Evolutionary conservation across 768 basidiomycete species (phyloP), one percentile per base, ranked within the genome.

Genomic region (Hygrophoropsis aurantiaca): DNA sequence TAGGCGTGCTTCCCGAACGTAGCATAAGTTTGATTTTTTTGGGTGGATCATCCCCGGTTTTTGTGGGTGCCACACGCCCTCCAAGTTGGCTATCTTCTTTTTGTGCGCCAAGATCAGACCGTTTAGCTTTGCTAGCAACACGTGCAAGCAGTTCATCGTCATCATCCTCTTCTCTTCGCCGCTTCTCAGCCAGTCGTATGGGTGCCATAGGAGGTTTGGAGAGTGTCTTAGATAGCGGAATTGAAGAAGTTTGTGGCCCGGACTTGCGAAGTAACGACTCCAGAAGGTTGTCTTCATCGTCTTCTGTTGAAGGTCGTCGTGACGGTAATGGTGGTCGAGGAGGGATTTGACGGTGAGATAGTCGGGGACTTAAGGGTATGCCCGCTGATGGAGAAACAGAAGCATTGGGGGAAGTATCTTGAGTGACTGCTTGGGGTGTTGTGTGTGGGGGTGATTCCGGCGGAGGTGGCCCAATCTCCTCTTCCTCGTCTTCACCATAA

Each of bases 21-120:
- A 90, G 74, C 66, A 80, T 85, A 50, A 91, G 71, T 68, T 87
- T 89, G 59, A 91, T 78, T 63, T 87, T 88, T 67, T 84, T 87
- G 43, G 72, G 73, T 33, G 78, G 79, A 24, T 66, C 69, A 51
- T 73, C 70, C 8, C 62, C 61, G 23, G 58, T 54, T 55, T 73
- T 71, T 43, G 57, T 56, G 26, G 51, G 46, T 40, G 51, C 26
- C 42, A 51, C 55, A 42, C 53, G 61, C 47, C 53, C 59, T 32
- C 47, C 46, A 15, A 40, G 50, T 49, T 43, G 44, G 45, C 53
- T 58, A 5, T 61, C 64, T 32, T 67, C 73, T 58, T 78, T 82
- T 57, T 74, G 72, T 37, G 60, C 52, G 42, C 77, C 77, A 13
- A 79, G 61, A 49, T 80, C 79, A 3, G 69, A 65, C 51, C 77